These are phyloP conservation scores for Kwoniella pini DNA, from an alignment of 768 basidiomycete genomes.

Conservation along the genomic window DNA sequence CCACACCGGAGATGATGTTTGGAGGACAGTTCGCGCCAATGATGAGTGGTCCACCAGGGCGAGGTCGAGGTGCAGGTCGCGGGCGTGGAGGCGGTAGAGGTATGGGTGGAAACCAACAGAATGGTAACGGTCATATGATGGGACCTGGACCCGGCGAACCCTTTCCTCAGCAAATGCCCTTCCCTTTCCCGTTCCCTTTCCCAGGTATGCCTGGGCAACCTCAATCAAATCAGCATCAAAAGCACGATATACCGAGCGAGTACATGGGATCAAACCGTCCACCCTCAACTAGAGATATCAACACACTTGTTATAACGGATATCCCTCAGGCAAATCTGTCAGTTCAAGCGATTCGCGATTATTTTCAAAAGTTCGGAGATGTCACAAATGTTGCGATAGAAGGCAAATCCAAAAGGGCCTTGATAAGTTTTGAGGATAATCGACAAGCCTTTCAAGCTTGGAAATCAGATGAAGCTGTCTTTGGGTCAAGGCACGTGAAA, in stretches of 20 bases:
- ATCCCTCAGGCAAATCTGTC: constrained; percentile 82
- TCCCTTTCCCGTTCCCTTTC: constrained; percentile 35
- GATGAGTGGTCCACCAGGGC: constrained; percentile 24
- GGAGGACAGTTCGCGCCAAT: constrained; percentile 23
- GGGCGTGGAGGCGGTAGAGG: constrained; percentile 39
- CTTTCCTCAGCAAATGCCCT: constrained; percentile 54
- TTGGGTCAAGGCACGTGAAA: constrained; percentile 91
- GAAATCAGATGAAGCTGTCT: constrained; percentile 93
- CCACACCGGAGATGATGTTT: constrained; percentile 60
- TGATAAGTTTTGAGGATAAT: constrained; percentile 83
- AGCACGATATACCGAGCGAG: constrained; percentile 65
- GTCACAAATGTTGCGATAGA: constrained; percentile 92
- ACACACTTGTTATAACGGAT: constrained; percentile 80
- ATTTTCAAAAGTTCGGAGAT: constrained; percentile 89
- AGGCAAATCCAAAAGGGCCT: constrained; percentile 68
- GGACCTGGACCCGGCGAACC: neutral
- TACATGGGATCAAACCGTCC: constrained; percentile 46
- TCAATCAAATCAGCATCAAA: constrained; percentile 2
- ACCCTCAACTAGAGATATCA: constrained; percentile 39
- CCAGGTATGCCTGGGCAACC: constrained; percentile 6
- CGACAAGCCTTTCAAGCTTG: constrained; percentile 83
- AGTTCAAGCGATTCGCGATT: constrained; percentile 73
- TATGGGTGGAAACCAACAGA: constrained; percentile 23
- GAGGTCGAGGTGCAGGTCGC: constrained; percentile 28
- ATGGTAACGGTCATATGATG: constrained; percentile 15